Evolutionary conservation across 2,329 filamentous ascomycete genomes (phyloP).

Genomic region (Diaporthe longicolla): DNA sequence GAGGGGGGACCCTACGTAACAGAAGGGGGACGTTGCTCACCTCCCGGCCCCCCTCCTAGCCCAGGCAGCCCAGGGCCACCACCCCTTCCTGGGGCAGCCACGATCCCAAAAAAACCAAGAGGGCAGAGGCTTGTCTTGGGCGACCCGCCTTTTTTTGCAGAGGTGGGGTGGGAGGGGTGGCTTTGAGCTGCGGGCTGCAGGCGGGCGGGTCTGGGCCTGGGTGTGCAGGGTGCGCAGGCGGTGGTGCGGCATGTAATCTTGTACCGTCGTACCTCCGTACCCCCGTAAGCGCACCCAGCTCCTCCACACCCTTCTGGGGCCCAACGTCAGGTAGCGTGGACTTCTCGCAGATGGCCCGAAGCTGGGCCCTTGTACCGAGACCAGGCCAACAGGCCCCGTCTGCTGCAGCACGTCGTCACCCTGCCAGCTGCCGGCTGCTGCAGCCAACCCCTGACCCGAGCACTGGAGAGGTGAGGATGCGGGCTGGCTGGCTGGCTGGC

Average conservation of each 20-base stretch:
- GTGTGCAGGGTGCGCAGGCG: slow-evolving; percentile 15
- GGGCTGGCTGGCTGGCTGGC: slow-evolving; percentile 15
- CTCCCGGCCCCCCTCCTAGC: not conserved
- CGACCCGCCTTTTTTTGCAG: slow-evolving; percentile 18
- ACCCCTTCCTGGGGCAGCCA: not conserved
- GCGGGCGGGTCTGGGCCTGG: slow-evolving; percentile 30
- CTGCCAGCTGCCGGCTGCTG: slow-evolving; percentile 31
- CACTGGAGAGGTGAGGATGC: slow-evolving; percentile 24
- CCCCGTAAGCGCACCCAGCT: slow-evolving; percentile 7
- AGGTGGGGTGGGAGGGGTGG: slow-evolving; percentile 34
- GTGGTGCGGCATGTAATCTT: slow-evolving; percentile 22
- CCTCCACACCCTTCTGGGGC: slow-evolving; percentile 19
- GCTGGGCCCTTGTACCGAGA: slow-evolving; percentile 31
- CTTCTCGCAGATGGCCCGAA: slow-evolving; percentile 34
- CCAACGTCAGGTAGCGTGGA: slow-evolving; percentile 30
- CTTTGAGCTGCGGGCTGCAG: slow-evolving; percentile 32
- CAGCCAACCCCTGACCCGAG: slow-evolving; percentile 35
- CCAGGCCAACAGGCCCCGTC: not conserved
- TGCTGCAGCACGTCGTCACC: slow-evolving; percentile 31
- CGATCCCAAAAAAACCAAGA: slow-evolving; percentile 28
- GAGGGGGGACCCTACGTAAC: slow-evolving; percentile 11
- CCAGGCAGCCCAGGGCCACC: too few relatives aligned
- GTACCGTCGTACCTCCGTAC: slow-evolving; percentile 1
- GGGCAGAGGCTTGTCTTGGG: slow-evolving; percentile 33
- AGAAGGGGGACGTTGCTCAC: slow-evolving; percentile 7